A percentile compares a stretch with the other conserved stretches of the same genome.
These are phyloP conservation scores for Rhizopogon rudus DNA, from an alignment of 768 basidiomycete genomes.

Conservation along the genomic window DNA sequence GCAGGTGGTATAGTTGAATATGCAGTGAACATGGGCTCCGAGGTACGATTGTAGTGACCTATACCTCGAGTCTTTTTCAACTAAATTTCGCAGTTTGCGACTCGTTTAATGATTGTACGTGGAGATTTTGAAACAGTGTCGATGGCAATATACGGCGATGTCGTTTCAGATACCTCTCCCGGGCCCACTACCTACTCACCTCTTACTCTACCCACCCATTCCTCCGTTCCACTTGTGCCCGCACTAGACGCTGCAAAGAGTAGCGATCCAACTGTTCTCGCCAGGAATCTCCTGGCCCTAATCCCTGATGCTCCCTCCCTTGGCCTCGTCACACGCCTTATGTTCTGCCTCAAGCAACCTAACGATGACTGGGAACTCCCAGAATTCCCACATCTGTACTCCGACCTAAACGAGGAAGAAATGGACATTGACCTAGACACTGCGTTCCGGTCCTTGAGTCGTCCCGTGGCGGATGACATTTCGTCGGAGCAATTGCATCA, in stretches of 20 bases:
- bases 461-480: constrained; percentile 57
- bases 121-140: constrained; percentile 68
- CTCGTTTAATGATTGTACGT: constrained; percentile 76
- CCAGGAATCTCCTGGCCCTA: constrained; percentile 54
- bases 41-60: constrained; percentile 38
- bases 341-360: constrained; percentile 76
- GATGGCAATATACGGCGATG: constrained; percentile 54
- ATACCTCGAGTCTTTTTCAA: neutral
- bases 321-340: constrained; percentile 59
- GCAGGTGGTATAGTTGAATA: constrained; percentile 65
- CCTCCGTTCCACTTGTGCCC: constrained; percentile 37
- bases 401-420: constrained; percentile 50
- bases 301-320: constrained; percentile 62
- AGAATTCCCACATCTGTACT: constrained; percentile 66
- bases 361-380: constrained; percentile 78
- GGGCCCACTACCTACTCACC: constrained; percentile 38
- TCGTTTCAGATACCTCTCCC: constrained; percentile 40
- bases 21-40: constrained; percentile 60
- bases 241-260: constrained; percentile 58
- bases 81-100: constrained; percentile 47
- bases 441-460: constrained; percentile 46
- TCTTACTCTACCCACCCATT: constrained; percentile 29
- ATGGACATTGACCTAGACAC: constrained; percentile 54
- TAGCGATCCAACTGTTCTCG: constrained; percentile 56
- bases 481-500: constrained; percentile 42